Evolutionary conservation across 2,329 filamentous ascomycete genomes (phyloP), one percentile per base, ranked within the genome.

Genomic region (Diaporthe amygdali): DNA sequence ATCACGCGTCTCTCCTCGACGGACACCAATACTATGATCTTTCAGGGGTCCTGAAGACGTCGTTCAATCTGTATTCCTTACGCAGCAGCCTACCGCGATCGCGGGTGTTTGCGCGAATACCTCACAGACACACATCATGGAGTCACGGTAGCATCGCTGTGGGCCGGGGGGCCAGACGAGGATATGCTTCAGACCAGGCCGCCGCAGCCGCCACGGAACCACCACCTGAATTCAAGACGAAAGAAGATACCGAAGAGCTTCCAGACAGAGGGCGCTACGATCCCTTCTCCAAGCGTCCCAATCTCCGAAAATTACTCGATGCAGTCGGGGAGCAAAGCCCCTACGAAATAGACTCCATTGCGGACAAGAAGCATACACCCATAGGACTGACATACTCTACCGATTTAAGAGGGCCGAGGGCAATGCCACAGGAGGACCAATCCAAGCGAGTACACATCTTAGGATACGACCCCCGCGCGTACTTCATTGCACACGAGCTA

Each of bases 71-170:
- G 82, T 84, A 81, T 84, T 78, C 80, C 78, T 75, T 78, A 79
- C 76, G 73, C 74, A 77, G 78, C 77, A 77, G 77, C 76, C 77
- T 79, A 78, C 80, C 82, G 79, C 81, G 79, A 70, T 79, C 78
- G 82, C 82, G 82, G 81, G 80, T 81, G 79, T 80, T 81, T 79
- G 78, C 78, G 78, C 80, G 80, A 80, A 82, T 82, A 82, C 81
- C 79, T 77, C 77, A 76, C 78, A 81, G 76, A 76, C 76, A 79
- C 77, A 72, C 71, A 73, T 69, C 68, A 84, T 84, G 83, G 80
- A 78, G 71, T 71, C 77, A 64, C 79, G 80, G 80, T 84, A 82
- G 79, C 81, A 78, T 73, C 34, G 59, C 54, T 72, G 81, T 61
- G 75, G 83, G 82, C 83, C 81, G 82, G 82, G 82, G 79, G 81